Evolutionary conservation across 1,284 basidiomycete genomes (phyloP), one percentile per base, ranked within the genome.

Genomic region (Cutaneotrichosporon sp.): DNA sequence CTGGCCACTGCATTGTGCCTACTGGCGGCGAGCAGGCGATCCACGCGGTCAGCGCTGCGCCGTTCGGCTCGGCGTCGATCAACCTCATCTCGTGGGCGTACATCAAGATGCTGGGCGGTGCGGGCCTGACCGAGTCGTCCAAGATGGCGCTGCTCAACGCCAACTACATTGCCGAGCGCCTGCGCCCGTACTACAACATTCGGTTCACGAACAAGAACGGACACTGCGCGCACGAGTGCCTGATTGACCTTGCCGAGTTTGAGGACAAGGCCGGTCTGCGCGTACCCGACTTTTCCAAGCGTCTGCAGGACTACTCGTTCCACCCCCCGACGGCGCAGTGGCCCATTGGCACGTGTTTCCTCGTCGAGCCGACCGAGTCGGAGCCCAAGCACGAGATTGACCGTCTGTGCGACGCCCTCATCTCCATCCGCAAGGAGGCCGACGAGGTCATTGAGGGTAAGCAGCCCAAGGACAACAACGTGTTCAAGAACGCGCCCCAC

Each of bases 31-130:
- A 80, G 23, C 77, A 84, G 55, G 84, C 87, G 4, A 96, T 98
- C 61, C 79, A 86, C 43, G 89, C 94, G 10, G 87, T 97, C 49
- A 85, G 92, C 3, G 89, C 89, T 1, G 92, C 89, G 5, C 94
- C 92, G 0, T 97, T 84, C 72, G 94, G 94, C 42, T 94, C 90
- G 59, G 90, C 94, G 1, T 93, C 90, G 9, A 93, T 98, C 68
- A 84, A 92, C 49, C 82, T 94, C 58, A 97, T 98, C 70, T 97
- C 94, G 1, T 98, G 94, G 94, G 90, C 91, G 15, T 93, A 92
- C 75, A 88, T 93, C 79, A 91, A 90, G 79, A 97, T 97, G 94
- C 84, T 97, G 30, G 94, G 94, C 33, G 93, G 92, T 20, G 77
- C 82, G 53, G 94, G 93, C 15, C 81, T 98, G 39, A 83, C 84